Evolutionary conservation across 257 asterid genomes (phyloP), one percentile per base, ranked within the genome.

Genomic region (Penstemon newberryi): DNA sequence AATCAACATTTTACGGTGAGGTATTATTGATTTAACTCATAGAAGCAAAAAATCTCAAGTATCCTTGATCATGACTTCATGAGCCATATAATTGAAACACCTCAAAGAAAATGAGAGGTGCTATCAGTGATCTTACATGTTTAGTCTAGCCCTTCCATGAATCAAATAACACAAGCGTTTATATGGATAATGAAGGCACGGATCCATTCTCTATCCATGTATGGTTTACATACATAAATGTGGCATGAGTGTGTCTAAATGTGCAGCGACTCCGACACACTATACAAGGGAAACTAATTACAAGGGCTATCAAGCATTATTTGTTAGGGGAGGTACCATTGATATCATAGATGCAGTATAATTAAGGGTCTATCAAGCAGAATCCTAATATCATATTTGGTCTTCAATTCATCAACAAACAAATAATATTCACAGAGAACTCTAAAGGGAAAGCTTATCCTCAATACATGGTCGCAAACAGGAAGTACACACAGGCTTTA

Each of bases 41-140:
- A 25, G 33, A 25, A 25, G 33, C 3, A 25, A 25, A 25, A 2
- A 25, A 25, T 1, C 2, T 25, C 33, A 25, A 25, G 33, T 25
- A 25, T 25, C 33, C 33, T 25, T 25, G 33, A 25, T 2, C 33
- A 1, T 25, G 33, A 25, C 18, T 15, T 25, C 33, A 25, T 25
- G 33, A 25, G 2, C 33, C 33, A 25, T 25, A 25, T 25, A 25
- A 25, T 25, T 25, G 75, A 75, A 77, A 81, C 90, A 82, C 81
- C 80, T 71, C 19, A 38, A 47, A 70, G 61, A 65, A 64, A 68
- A 64, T 46, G 47, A 38, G 72, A 81, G 81, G 91, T 71, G 74
- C 69, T 82, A 78, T 76, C 85, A 83, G 78, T 80, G 63, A 82
- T 70, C 87, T 79, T 58, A 82, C 79, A 78, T 49, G 4, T 52